Conservation (phyloP, 345 rosid genomes). For the Chamaenerion angustifolium region DNA sequence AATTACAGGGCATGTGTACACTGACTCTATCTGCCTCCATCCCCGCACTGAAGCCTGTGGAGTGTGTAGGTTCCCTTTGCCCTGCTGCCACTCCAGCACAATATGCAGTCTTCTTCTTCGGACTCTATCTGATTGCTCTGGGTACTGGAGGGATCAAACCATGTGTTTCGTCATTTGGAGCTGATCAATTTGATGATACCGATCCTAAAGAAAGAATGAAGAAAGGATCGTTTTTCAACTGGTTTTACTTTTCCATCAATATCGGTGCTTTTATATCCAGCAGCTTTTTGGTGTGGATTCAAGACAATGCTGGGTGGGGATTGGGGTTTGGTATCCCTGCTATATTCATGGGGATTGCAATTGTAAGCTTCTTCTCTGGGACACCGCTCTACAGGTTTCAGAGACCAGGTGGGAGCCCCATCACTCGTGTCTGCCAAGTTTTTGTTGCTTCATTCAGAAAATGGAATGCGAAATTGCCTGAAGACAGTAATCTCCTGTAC, state of each 20-base stretch:
- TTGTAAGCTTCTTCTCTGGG: slow-evolving; percentile 73
- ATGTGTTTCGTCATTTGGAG: slow-evolving; percentile 87
- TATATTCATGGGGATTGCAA: slow-evolving; percentile 76
- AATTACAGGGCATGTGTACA: slow-evolving; percentile 63
- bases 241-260: slow-evolving; percentile 88
- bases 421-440: slow-evolving; percentile 76
- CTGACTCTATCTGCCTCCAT: slow-evolving; percentile 80
- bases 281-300: slow-evolving; percentile 77
- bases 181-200: slow-evolving; percentile 91
- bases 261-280: slow-evolving; percentile 82
- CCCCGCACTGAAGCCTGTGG: slow-evolving; percentile 50
- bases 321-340: slow-evolving; percentile 91
- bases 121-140: slow-evolving; percentile 80
- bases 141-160: slow-evolving; percentile 98
- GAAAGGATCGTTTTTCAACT: slow-evolving; percentile 89
- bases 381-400: slow-evolving; percentile 83
- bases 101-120: slow-evolving; percentile 62
- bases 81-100: slow-evolving; percentile 61
- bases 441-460: slow-evolving; percentile 66
- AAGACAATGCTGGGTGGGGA: slow-evolving; percentile 94
- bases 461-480: slow-evolving; percentile 41
- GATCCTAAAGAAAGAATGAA: slow-evolving; percentile 61
- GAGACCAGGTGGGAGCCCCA: slow-evolving; percentile 85
- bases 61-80: slow-evolving; percentile 46
- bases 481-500: slow-evolving; percentile 43